phyloP scores from a whole-genome alignment of 805 yeast species.

The Komagataella pseudopastoris region DNA sequence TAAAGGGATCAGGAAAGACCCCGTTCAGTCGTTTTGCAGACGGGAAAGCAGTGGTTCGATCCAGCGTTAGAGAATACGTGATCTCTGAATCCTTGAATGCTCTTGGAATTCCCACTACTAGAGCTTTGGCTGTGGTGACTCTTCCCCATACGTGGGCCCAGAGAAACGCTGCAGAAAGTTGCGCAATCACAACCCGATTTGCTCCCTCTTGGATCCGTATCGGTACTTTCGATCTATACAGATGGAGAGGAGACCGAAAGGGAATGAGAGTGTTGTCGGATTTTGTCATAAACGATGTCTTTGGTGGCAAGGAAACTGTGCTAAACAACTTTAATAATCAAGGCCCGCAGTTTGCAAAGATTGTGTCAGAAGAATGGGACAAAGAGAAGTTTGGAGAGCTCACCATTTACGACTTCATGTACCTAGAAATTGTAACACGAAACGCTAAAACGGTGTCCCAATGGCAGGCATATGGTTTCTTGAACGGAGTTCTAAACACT shows the following conservation, averaged over 20 bases:
- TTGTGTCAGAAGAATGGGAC: background rate
- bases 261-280: conserved; percentile 56
- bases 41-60: conserved; percentile 85
- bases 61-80: conserved; percentile 79
- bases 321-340: conserved; percentile 16
- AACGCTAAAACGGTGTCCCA: conserved; percentile 70
- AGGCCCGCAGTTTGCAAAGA: conserved; percentile 11
- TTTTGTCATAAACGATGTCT: conserved; percentile 56
- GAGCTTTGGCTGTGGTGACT: conserved; percentile 63
- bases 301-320: conserved; percentile 22
- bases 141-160: conserved; percentile 71
- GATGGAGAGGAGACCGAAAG: conserved; percentile 55
- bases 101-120: conserved; percentile 74
- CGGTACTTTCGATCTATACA: conserved; percentile 77
- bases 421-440: conserved; percentile 51
- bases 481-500: conserved; percentile 90
- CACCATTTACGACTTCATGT: conserved; percentile 59
- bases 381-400: conserved; percentile 15
- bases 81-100: conserved; percentile 72
- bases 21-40: conserved; percentile 94
- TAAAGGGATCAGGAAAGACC: conserved; percentile 87
- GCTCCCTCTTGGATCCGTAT: conserved; percentile 80
- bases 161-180: conserved; percentile 57
- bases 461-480: conserved; percentile 87
- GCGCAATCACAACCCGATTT: conserved; percentile 77